Evolutionary conservation across 495 filamentous ascomycete genomes (phyloP).

Genomic region (Aspergillus sclerotiicarbonarius): DNA sequence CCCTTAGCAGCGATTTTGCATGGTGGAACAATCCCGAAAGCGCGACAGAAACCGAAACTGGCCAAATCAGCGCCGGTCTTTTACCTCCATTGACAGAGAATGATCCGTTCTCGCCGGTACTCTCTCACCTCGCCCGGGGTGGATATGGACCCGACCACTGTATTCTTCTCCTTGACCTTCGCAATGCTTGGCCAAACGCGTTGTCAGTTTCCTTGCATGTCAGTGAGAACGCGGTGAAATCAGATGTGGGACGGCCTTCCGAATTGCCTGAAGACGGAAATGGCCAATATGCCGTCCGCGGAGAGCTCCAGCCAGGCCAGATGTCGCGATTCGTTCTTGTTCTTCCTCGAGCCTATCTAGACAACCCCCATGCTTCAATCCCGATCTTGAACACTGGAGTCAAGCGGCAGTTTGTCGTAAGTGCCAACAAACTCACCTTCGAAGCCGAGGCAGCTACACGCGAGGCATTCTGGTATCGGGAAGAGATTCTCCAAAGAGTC

Average conservation of each 20-base stretch:
- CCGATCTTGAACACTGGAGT: conserved; percentile 71
- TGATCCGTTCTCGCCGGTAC: conserved; percentile 38
- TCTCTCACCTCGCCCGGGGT: conserved; percentile 40
- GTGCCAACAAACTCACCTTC: conserved; percentile 70
- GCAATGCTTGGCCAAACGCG: conserved; percentile 82
- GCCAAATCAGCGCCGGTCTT: neutral
- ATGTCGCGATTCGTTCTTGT: conserved; percentile 74
- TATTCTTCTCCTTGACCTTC: conserved; percentile 76
- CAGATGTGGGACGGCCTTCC: neutral
- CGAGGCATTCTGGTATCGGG: conserved; percentile 91
- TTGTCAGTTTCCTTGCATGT: conserved; percentile 59
- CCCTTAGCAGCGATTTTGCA: conserved; percentile 59
- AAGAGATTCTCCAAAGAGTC: conserved; percentile 72
- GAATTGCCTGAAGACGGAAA: conserved; percentile 12
- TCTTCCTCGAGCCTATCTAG: conserved; percentile 71
- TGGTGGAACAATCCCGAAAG: conserved; percentile 44
- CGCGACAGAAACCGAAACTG: conserved; percentile 5
- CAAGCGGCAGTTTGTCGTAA: conserved; percentile 86
- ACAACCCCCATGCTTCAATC: conserved; percentile 73
- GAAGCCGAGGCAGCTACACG: conserved; percentile 74
- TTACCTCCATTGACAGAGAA: conserved; percentile 21
- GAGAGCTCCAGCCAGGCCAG: conserved; percentile 74
- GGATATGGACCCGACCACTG: conserved; percentile 63
- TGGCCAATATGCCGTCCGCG: conserved; percentile 47
- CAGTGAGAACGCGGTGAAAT: conserved; percentile 29